phyloP scores from a whole-genome alignment of 805 yeast genomes.

The Metschnikowia reukaufii region DNA sequence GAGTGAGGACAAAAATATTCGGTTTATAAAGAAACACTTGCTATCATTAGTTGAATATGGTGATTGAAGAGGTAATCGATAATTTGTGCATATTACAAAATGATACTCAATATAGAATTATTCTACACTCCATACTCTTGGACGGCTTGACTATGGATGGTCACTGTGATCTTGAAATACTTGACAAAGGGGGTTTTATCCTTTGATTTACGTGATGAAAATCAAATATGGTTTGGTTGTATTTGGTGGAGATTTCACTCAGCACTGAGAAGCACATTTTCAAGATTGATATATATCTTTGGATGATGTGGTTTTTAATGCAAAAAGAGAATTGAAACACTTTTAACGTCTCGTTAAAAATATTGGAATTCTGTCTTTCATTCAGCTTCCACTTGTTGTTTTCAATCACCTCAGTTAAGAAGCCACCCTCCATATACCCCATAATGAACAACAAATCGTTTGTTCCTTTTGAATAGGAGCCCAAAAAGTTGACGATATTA shows the following conservation, averaged over 20 bases:
- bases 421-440: conserved; percentile 99
- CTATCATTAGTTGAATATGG: no score
- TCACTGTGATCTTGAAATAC: no score
- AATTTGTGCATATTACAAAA: no score
- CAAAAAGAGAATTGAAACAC: conserved; percentile 89
- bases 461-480: conserved; percentile 77
- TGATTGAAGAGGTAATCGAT: no score
- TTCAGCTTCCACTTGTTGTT: conserved; percentile 69
- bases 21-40: no score
- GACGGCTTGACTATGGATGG: no score
- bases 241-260: conserved; percentile 43
- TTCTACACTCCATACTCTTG: no score
- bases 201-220: no score
- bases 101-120: no score
- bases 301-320: conserved; percentile 92
- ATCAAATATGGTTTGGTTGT: no score
- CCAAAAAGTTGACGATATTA: conserved; percentile 92
- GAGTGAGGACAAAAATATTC: no score
- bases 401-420: conserved; percentile 92
- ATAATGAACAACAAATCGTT: conserved; percentile 96
- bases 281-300: conserved; percentile 52
- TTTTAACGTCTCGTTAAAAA: conserved; percentile 84
- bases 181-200: no score
- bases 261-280: conserved; percentile 45
- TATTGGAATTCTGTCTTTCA: conserved; percentile 89